phyloP scores from a whole-genome alignment of 306 rosid genomes.

The Sicyos edulis region DNA sequence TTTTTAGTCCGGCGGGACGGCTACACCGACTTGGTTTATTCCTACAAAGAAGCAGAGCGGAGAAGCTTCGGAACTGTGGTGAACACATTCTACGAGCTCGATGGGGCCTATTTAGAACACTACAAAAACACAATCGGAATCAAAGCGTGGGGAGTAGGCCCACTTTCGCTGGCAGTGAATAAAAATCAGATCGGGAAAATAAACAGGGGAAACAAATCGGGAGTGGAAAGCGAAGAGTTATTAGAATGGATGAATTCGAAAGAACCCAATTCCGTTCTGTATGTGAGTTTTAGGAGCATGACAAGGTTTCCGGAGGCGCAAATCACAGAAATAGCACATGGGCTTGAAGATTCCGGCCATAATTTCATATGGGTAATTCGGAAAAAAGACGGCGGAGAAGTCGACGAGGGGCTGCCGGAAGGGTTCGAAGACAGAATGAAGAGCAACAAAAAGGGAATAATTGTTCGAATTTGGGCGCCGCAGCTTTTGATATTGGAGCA shows the following conservation, averaged over 20 bases:
- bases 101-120: slow-evolving; percentile 24
- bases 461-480: too few species aligned
- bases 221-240: slow-evolving; percentile 19
- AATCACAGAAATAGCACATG: too few species aligned
- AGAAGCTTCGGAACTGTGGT: slow-evolving; percentile 31
- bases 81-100: slow-evolving; percentile 31
- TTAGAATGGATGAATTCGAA: slow-evolving; percentile 39
- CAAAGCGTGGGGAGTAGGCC: slow-evolving; percentile 40
- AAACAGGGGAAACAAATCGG: slow-evolving; percentile 1
- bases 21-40: slow-evolving; percentile 12
- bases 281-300: too few species aligned
- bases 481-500: too few species aligned
- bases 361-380: too few species aligned
- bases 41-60: slow-evolving; percentile 25
- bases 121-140: slow-evolving; percentile 25
- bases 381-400: too few species aligned
- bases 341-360: too few species aligned
- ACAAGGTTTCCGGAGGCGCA: too few species aligned
- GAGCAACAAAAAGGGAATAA: too few species aligned
- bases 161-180: slow-evolving; percentile 20
- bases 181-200: neutral
- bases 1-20: neutral
- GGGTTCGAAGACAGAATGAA: too few species aligned
- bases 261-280: too few species aligned
- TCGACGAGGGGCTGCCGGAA: too few species aligned